Percentiles rank a stretch among this genome's conserved stretches.
phyloP scores from a whole-genome alignment of 495 filamentous ascomycete species.

The Penicillium longicatenatum region DNA sequence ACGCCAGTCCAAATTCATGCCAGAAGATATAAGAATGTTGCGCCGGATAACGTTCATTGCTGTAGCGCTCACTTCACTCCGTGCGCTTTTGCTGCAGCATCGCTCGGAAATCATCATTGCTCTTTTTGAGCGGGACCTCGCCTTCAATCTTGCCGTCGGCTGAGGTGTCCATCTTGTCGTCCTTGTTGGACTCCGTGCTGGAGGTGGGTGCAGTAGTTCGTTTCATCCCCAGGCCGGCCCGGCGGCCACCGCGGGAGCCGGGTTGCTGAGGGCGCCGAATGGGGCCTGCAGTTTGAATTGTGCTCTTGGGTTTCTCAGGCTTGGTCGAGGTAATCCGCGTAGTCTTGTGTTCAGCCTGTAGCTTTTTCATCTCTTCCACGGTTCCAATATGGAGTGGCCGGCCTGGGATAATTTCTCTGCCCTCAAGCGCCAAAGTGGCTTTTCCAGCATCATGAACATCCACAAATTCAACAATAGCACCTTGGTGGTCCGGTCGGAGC shows the following conservation, averaged over 20 bases:
- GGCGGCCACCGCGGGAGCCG: slow-evolving; percentile 45
- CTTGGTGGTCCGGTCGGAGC: slow-evolving; percentile 71
- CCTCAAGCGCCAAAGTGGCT: slow-evolving; percentile 73
- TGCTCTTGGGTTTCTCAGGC: slow-evolving; percentile 40
- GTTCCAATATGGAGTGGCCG: slow-evolving; percentile 68
- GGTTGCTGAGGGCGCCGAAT: slow-evolving; percentile 60
- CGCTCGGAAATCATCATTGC: slow-evolving; percentile 84
- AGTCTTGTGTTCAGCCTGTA: slow-evolving; percentile 58
- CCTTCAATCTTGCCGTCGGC: slow-evolving; percentile 33
- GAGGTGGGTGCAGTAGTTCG: slow-evolving; percentile 33
- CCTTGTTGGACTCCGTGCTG: slow-evolving; percentile 30
- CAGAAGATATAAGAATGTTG: slow-evolving; percentile 18
- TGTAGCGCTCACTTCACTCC: slow-evolving; percentile 31
- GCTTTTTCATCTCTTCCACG: slow-evolving; percentile 64
- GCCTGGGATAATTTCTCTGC: slow-evolving; percentile 65
- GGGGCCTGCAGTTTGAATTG: slow-evolving; percentile 53
- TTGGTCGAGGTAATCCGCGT: slow-evolving; percentile 46
- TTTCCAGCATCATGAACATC: slow-evolving; percentile 71
- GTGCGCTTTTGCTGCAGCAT: slow-evolving; percentile 58
- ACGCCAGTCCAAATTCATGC: slow-evolving; percentile 31
- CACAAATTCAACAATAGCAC: slow-evolving; percentile 83
- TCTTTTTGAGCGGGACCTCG: slow-evolving; percentile 54
- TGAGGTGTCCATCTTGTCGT: slow-evolving; percentile 39
- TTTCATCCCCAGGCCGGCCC: slow-evolving; percentile 59
- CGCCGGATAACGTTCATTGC: slow-evolving; percentile 26